Conservation (phyloP, 2,329 filamentous ascomycete genomes). For the Talaromyces marneffei region DNA sequence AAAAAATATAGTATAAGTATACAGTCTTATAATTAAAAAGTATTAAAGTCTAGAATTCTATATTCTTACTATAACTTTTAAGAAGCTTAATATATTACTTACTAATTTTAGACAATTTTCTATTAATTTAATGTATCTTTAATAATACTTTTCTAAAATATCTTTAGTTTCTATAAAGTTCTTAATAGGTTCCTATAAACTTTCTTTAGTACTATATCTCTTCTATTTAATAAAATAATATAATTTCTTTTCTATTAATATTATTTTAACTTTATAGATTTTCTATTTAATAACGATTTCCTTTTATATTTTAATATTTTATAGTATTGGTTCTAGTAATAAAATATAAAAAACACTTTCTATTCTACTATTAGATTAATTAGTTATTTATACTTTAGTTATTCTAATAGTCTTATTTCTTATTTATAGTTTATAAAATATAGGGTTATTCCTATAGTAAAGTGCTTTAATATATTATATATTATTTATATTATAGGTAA, state of each 20-base stretch:
- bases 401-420: neutral
- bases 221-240: neutral
- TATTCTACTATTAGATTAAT: neutral
- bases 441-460: neutral
- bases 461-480: neutral
- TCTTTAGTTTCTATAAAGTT: neutral
- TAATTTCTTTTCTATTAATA: neutral
- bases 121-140: neutral
- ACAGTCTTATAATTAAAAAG: too few relatives aligned
- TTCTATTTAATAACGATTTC: neutral
- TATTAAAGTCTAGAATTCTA: too few relatives aligned
- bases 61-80: neutral
- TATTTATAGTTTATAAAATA: neutral
- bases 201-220: neutral
- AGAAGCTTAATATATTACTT: neutral
- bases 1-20: neutral
- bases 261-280: neutral
- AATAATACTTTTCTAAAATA: neutral
- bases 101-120: neutral
- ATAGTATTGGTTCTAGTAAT: neutral
- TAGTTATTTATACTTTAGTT: neutral
- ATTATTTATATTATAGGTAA: too few relatives aligned
- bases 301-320: neutral
- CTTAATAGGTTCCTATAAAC: neutral
- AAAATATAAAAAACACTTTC: slow-evolving; percentile 1